phyloP scores from a whole-genome alignment of 768 basidiomycete genomes.

The Jaapia argillacea region DNA sequence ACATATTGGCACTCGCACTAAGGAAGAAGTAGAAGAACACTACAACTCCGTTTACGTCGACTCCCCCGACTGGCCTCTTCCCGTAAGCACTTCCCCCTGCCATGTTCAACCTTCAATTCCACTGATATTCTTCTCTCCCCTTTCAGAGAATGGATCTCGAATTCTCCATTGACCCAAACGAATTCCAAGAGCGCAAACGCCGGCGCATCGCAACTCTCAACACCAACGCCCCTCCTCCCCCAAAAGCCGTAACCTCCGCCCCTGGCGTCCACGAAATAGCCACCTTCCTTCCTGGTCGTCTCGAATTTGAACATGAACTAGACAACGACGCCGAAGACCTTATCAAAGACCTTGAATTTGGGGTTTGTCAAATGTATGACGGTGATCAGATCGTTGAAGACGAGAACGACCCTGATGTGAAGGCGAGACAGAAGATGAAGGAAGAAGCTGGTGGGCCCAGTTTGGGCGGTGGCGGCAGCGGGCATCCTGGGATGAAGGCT shows the following conservation, averaged over 20 bases:
- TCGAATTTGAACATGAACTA: constrained; percentile 96
- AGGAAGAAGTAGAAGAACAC: constrained; percentile 88
- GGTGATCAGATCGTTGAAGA: constrained; percentile 78
- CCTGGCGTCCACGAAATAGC: constrained; percentile 90
- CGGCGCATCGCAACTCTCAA: constrained; percentile 79
- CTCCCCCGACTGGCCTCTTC: constrained; percentile 70
- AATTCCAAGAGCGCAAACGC: constrained; percentile 86
- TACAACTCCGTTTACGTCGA: constrained; percentile 77
- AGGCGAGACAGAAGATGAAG: constrained; percentile 30
- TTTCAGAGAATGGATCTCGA: constrained; percentile 35
- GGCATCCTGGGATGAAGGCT: constrained; percentile 18
- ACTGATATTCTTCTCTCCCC: constrained; percentile 1
- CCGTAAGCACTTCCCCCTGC: constrained; percentile 37
- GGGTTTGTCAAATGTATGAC: constrained; percentile 74
- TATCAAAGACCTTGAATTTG: constrained; percentile 95
- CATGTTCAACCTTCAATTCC: constrained; percentile 6
- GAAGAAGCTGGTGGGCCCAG: constrained; percentile 25
- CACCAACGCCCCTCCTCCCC: constrained; percentile 43
- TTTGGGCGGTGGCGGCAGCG: constrained; percentile 1
- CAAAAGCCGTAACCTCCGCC: constrained; percentile 75
- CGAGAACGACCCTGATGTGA: constrained; percentile 66
- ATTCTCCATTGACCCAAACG: constrained; percentile 68
- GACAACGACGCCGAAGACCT: constrained; percentile 96
- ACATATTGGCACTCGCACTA: constrained; percentile 88
- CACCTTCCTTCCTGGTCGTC: constrained; percentile 89